Base-by-base conservation (phyloP, 1,284 basidiomycete genomes). In the Chondrostereum purpureum region DNA sequence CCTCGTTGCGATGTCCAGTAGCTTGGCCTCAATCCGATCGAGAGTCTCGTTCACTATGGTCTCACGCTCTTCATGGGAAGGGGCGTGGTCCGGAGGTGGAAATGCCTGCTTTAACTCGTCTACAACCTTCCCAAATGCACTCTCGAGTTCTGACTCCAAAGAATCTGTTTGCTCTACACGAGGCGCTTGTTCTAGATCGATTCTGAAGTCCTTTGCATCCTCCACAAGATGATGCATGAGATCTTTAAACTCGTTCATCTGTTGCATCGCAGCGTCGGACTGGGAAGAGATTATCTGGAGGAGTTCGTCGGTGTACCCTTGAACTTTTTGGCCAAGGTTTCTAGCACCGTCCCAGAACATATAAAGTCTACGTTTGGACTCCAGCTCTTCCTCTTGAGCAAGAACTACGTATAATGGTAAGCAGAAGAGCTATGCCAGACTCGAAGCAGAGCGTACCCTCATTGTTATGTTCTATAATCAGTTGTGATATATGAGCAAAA, bases 71-170 rank as follows among this genome's bases (percentile, higher is more conserved):
- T 47, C 53, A 21, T 61, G 58, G 18, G 47, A 19, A 4, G 51
- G 50, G 3, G 58, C 58, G 2, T 50, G 19, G 12, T 56, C 53
- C 2, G 58, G 55, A 2, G 55, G 44, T 2, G 58, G 58, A 36
- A 61, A 60, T 38, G 42, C 44, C 18, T 43, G 27, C 39, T 52
- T 38, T 6, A 61, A 37, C 3, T 51, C 38, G 12, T 53, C 44
- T 14, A 53, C 23, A 22, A 56, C 42, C 13, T 4, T 14, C 22
- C 45, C 24, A 22, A 50, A 38, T 16, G 22, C n/a, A 18, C 12
- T 16, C 14, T 2, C 39, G 12, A 41, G 3, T 3, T 23, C 10
- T 10, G 14, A n/a, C 3, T 14, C 14, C 13, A 41, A 17, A 11
- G 10, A 8, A 10, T 41, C 39, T 2, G 19, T 4, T 4, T 39